These are phyloP conservation scores for Gossypium sturtianum DNA, from an alignment of 345 rosid species.

Conservation along the genomic window DNA sequence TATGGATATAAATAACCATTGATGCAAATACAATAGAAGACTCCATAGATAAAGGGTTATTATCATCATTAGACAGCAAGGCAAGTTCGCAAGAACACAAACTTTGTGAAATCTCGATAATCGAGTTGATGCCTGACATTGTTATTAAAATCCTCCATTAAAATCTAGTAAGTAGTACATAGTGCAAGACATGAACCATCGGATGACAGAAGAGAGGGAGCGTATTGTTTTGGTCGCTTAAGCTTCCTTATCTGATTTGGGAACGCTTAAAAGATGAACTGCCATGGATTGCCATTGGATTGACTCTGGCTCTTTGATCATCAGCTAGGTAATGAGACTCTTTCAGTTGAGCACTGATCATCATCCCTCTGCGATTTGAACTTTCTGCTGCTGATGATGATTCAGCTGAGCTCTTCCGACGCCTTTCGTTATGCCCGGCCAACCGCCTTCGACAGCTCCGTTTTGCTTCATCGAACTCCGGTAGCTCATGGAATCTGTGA, in stretches of 20 bases:
- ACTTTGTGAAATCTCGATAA: not conserved
- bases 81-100: not conserved
- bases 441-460: slow-evolving; percentile 73
- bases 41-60: not conserved
- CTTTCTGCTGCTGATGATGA: slow-evolving; percentile 43
- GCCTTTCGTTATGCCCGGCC: slow-evolving; percentile 84
- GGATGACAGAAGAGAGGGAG: slow-evolving; percentile 91
- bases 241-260: slow-evolving; percentile 40
- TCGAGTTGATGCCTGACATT: not conserved
- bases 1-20: not conserved
- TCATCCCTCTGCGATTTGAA: slow-evolving; percentile 35
- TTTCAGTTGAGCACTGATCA: slow-evolving; percentile 19
- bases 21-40: not conserved
- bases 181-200: not conserved
- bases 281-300: slow-evolving; percentile 28
- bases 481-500: slow-evolving; percentile 58
- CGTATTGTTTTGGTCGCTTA: slow-evolving; percentile 10
- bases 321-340: slow-evolving; percentile 34
- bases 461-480: slow-evolving; percentile 74
- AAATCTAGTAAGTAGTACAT: not conserved
- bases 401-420: slow-evolving; percentile 61
- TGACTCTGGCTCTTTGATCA: slow-evolving; percentile 24
- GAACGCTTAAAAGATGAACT: slow-evolving; percentile 31
- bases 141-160: not conserved
- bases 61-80: not conserved